Evolutionary conservation across 352 stramenopile species (phyloP), one percentile per base, ranked within the genome.

Genomic region (Saprolegnia parasitica): DNA sequence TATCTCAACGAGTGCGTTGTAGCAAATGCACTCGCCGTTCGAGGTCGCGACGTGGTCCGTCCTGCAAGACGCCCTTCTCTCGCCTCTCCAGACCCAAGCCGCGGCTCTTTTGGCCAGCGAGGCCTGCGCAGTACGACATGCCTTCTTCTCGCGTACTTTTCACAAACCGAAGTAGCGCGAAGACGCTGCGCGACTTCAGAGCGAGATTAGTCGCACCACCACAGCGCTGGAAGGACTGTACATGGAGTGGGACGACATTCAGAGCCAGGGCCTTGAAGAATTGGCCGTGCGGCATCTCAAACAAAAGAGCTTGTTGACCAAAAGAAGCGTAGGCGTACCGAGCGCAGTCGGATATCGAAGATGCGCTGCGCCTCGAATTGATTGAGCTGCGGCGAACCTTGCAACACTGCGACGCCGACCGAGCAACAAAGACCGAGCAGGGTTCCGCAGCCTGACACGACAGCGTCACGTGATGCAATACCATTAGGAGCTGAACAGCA

Each of bases 221-320:
- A 60, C 35, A 9, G 42, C 11, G 3, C 8, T 60, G 10, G 52
- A 60, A 40, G 24, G 52, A 9, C 35, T 60, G 5, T 15, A 52
- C 23, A 58, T 70, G 63, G 63, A 60, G 10, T 26, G 18, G 23
- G 21, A 61, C 13, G 63, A 70, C 50, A 52, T 61, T 8, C 13
- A 26, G 5, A 70, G 63, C 21, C 46, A 58, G 47, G 42, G 35
- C 4, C 0, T 62, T 20, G 63, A 70, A 70, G 63, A 70, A 26
- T 68, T 40, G 62, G 58, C 46, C 46, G 46, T 70, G 35, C 20
- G 50, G 4, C 24, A 29, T 24, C 15, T 45, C 20, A 24, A 20
- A 47, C 9, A 24, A 13, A 23, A 40, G 15, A n/a, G 5, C 15
- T 46, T 20, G 9, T 32, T 11, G 20, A 18, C 11, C 13, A 16